Evolutionary conservation across 768 basidiomycete genomes (phyloP).

Genomic region (Mycena galericulata): DNA sequence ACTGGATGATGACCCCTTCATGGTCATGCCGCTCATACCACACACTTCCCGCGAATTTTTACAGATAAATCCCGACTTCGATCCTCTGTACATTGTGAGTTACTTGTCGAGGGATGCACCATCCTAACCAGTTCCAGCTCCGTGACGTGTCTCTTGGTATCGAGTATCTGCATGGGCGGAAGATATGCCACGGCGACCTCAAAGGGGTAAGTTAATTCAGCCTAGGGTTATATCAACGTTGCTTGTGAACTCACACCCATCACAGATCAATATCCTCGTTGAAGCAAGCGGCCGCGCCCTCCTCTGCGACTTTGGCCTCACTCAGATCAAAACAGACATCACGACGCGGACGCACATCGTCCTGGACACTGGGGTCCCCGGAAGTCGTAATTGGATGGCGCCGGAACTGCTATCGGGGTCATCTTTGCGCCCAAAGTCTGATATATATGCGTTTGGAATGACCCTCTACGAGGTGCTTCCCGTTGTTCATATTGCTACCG

Average conservation of each 20-base stretch:
- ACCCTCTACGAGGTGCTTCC: no score
- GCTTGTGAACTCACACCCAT: neutral
- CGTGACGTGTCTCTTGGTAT: conserved; percentile 42
- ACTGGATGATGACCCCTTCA: conserved; percentile 21
- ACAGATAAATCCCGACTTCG: neutral
- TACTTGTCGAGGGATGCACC: no score
- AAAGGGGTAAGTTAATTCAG: conserved; percentile 35
- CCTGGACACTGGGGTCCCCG: no score
- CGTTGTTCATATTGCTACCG: neutral
- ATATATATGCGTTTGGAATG: no score
- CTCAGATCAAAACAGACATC: conserved; percentile 42
- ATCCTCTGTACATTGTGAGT: conserved; percentile 12
- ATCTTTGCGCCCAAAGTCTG: no score
- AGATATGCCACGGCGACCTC: conserved; percentile 45
- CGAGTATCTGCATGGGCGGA: conserved; percentile 40
- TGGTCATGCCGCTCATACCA: conserved; percentile 20
- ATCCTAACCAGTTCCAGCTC: no score
- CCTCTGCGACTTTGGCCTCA: conserved; percentile 44
- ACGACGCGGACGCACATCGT: conserved; percentile 28
- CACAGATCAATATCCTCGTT: conserved; percentile 40
- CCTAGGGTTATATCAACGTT: no score
- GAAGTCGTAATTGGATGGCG: no score
- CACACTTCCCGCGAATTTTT: conserved; percentile 14
- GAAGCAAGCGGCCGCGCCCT: conserved; percentile 39
- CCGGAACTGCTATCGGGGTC: no score